These are phyloP conservation scores for Microstegium vimineum DNA, from an alignment of 176 grass and related monocot genomes.

Conservation along the genomic window DNA sequence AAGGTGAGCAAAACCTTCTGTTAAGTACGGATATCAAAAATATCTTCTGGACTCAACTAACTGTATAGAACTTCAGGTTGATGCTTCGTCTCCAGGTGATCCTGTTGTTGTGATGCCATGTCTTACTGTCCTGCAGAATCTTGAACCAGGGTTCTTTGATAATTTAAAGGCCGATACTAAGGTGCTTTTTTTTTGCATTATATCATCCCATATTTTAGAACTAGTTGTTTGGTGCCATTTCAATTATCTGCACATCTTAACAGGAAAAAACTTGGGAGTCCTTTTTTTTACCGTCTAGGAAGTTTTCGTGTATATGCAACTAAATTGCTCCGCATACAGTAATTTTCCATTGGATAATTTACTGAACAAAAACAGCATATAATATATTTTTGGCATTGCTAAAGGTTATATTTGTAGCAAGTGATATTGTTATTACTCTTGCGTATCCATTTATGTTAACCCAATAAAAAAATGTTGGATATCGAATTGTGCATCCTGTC, in stretches of 20 bases:
- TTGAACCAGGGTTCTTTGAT: slow-evolving; percentile 61
- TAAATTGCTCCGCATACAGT: neutral
- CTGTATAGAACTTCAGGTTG: slow-evolving; percentile 56
- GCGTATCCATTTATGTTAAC: neutral
- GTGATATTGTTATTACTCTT: neutral
- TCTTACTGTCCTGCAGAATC: slow-evolving; percentile 52
- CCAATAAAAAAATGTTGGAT: neutral
- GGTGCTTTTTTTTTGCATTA: slow-evolving; percentile 43
- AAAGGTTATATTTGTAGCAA: neutral
- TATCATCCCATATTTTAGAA: neutral
- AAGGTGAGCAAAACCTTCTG: slow-evolving; percentile 54
- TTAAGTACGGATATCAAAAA: slow-evolving; percentile 18
- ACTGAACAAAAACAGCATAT: neutral
- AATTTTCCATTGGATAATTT: neutral
- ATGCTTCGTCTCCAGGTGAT: slow-evolving; percentile 45
- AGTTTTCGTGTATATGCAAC: neutral
- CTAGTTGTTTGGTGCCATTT: neutral
- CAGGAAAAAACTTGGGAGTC: neutral
- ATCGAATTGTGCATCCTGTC: neutral
- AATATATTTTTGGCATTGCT: neutral
- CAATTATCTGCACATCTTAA: slow-evolving; percentile 10
- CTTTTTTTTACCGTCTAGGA: neutral
- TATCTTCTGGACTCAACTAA: slow-evolving; percentile 29
- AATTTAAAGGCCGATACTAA: slow-evolving; percentile 59
- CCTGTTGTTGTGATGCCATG: slow-evolving; percentile 54